Conservation (phyloP, 1,139 yeast species). For the Kodamaea plutei region DNA sequence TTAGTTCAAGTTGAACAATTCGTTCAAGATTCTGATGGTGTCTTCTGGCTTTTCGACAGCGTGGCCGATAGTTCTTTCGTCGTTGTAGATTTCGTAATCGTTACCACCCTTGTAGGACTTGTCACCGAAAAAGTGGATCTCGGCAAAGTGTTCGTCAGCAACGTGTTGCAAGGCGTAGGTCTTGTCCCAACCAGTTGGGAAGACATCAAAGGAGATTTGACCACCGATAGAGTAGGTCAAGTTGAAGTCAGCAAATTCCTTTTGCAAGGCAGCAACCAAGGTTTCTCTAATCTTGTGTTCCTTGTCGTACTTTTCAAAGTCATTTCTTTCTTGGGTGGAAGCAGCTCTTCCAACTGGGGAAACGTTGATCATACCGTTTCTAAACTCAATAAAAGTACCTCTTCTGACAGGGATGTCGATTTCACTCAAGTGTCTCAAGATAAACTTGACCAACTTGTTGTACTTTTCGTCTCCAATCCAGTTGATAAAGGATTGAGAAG, state of each 20-base stretch:
- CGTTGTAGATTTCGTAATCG: slow-evolving; percentile 93
- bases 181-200: slow-evolving; percentile 99
- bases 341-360: slow-evolving; percentile 99
- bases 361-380: slow-evolving; percentile 98
- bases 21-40: slow-evolving; percentile 80
- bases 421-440: slow-evolving; percentile 77
- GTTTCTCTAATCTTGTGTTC: slow-evolving; percentile 73
- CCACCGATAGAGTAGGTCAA: slow-evolving; percentile 98
- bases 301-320: slow-evolving; percentile 80
- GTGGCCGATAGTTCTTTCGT: slow-evolving; percentile 91
- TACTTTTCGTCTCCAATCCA: slow-evolving; percentile 97
- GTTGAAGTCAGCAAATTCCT: slow-evolving; percentile 75
- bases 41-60: slow-evolving; percentile 86
- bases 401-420: slow-evolving; percentile 90
- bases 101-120: slow-evolving; percentile 97
- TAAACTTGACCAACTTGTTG: slow-evolving; percentile 81
- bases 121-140: slow-evolving; percentile 97
- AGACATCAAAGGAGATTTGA: slow-evolving; percentile 97
- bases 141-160: slow-evolving; percentile 74
- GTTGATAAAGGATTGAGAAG: slow-evolving; percentile 86
- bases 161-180: slow-evolving; percentile 96
- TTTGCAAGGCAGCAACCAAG: slow-evolving; percentile 78
- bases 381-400: slow-evolving; percentile 97
- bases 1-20: slow-evolving; percentile 53
- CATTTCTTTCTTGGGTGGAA: slow-evolving; percentile 86